Percentiles rank a stretch among this genome's conserved stretches.
Conservation (phyloP, 176 grass and related monocot species). For the Coix lacrymajobi region DNA sequence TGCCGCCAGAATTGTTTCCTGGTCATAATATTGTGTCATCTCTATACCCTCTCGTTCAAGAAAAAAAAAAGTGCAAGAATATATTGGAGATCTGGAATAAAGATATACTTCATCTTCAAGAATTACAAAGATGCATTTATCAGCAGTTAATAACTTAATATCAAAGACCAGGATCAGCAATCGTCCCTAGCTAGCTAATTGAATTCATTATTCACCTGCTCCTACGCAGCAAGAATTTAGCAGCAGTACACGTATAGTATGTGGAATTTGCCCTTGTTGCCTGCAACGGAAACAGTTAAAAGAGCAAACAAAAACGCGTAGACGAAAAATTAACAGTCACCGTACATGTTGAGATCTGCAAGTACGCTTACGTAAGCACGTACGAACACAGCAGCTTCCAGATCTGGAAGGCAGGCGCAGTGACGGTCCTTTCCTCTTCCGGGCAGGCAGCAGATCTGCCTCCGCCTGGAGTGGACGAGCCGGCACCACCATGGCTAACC, state of each 20-base stretch:
- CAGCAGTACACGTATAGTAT: background rate
- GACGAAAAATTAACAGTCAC: background rate
- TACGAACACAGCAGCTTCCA: conserved; percentile 2
- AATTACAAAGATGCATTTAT: background rate
- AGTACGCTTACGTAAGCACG: conserved; percentile 9
- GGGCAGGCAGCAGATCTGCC: conserved; percentile 31
- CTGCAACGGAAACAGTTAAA: background rate
- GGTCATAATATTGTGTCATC: background rate
- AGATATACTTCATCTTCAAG: background rate
- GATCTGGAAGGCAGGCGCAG: conserved; percentile 33
- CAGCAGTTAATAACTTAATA: background rate
- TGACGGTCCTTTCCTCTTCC: background rate
- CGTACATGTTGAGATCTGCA: conserved; percentile 4
- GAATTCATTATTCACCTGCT: background rate
- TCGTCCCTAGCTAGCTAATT: background rate
- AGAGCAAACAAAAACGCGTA: no score
- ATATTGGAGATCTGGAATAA: background rate
- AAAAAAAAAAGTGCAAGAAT: background rate
- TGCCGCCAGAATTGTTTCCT: background rate
- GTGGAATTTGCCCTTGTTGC: background rate
- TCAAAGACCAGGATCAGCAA: background rate
- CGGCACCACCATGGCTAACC: conserved; percentile 15
- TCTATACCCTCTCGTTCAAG: background rate
- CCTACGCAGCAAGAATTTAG: background rate
- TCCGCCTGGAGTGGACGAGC: background rate